These are phyloP conservation scores for Plasmodium knowlesi DNA, from an alignment of 169 alveolate species.

Conservation along the genomic window DNA sequence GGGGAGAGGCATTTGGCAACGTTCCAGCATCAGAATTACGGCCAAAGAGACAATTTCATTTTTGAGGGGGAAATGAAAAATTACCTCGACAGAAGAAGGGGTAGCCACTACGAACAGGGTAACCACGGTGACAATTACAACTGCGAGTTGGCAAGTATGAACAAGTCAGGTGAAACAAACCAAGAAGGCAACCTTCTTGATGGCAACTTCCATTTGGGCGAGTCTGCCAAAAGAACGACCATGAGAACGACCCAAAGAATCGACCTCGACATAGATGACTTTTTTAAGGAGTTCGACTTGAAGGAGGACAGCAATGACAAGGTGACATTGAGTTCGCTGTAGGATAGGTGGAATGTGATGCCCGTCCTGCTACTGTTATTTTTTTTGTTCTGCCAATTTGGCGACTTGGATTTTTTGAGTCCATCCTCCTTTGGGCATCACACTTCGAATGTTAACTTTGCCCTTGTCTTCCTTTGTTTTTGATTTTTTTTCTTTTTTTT, in stretches of 20 bases:
- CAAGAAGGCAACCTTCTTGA: background rate
- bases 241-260: background rate
- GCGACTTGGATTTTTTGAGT: background rate
- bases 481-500: background rate
- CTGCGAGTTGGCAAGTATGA: background rate
- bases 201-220: background rate
- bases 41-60: background rate
- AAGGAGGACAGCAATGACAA: conserved; percentile 4
- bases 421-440: background rate
- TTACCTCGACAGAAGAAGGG: background rate
- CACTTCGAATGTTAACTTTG: background rate
- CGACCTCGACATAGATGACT: conserved; percentile 43
- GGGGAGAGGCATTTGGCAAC: background rate
- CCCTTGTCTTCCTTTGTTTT: background rate
- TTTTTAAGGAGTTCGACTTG: conserved; percentile 62
- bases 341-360: background rate
- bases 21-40: background rate
- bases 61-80: background rate
- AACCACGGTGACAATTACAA: background rate
- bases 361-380: background rate
- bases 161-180: background rate
- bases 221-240: background rate
- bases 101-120: background rate
- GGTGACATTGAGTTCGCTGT: conserved; percentile 27
- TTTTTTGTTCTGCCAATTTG: background rate